These are phyloP conservation scores for Malus sieversii DNA, from an alignment of 306 rosid genomes.

Conservation along the genomic window DNA sequence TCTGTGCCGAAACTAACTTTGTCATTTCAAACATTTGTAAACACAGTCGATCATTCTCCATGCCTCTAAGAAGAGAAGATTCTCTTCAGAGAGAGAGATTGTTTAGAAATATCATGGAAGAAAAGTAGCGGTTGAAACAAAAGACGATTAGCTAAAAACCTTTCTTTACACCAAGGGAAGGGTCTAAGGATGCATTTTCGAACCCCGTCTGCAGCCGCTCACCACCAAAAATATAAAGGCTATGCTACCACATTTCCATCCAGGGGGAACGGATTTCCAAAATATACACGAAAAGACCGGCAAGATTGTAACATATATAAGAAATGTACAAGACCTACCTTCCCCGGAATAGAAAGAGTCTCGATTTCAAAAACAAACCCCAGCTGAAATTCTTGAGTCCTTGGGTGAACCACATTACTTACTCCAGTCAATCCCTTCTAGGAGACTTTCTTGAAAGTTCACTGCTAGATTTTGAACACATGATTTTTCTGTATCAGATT, in stretches of 20 bases:
- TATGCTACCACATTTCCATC: background rate
- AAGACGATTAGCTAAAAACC: background rate
- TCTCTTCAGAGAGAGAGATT: slow-evolving; percentile 63
- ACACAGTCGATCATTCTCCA: slow-evolving; percentile 89
- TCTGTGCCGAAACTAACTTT: slow-evolving; percentile 88
- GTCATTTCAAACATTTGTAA: slow-evolving; percentile 78
- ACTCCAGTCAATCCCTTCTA: background rate
- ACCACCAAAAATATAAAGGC: background rate
- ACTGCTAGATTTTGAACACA: background rate
- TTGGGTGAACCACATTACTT: background rate
- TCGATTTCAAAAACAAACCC: background rate
- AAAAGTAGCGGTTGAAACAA: background rate
- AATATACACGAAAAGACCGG: background rate
- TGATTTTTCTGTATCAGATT: background rate
- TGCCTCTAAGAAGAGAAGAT: slow-evolving; percentile 85
- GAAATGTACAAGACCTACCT: background rate
- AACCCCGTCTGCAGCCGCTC: background rate
- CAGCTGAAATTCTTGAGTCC: background rate
- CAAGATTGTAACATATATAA: background rate
- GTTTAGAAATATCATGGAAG: background rate
- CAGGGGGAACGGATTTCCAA: background rate
- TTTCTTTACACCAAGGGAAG: background rate
- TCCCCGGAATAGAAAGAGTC: background rate
- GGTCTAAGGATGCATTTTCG: background rate
- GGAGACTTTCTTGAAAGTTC: background rate